phyloP scores from a whole-genome alignment of 2,329 filamentous ascomycete species.

The Xylaria sp. region DNA sequence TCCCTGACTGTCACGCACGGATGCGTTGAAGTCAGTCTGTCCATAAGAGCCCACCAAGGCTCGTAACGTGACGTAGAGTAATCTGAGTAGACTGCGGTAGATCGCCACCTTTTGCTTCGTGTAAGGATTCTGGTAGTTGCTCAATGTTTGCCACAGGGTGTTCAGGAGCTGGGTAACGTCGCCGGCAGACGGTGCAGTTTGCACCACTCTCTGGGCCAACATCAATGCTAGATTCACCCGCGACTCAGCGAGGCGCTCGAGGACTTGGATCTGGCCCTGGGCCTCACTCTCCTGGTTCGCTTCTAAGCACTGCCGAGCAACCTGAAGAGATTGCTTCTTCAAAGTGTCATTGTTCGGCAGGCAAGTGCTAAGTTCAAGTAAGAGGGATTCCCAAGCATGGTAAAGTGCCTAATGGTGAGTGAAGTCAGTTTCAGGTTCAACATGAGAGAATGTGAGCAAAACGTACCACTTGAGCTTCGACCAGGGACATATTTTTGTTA shows the following conservation, averaged over 20 bases:
- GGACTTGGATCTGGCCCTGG: conserved; percentile 73
- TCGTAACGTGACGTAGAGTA: conserved; percentile 76
- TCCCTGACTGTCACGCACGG: conserved; percentile 29
- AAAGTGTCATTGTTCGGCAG: conserved; percentile 50
- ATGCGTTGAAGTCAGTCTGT: conserved; percentile 18
- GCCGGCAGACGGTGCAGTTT: conserved; percentile 44
- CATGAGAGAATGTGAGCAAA: conserved; percentile 33
- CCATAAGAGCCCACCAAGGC: conserved; percentile 47
- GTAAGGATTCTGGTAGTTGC: conserved; percentile 50
- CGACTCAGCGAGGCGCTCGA: conserved; percentile 67
- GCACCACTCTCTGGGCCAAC: conserved; percentile 72
- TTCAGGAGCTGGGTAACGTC: conserved; percentile 49
- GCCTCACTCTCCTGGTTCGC: conserved; percentile 61
- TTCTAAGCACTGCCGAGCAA: conserved; percentile 70
- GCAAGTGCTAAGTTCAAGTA: conserved; percentile 72
- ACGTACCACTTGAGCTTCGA: conserved; percentile 83
- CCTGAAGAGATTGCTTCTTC: conserved; percentile 64
- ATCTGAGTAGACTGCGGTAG: conserved; percentile 76
- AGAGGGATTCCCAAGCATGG: conserved; percentile 81
- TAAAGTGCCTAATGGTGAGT: conserved; percentile 59
- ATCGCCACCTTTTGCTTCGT: conserved; percentile 54
- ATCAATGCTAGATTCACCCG: conserved; percentile 78
- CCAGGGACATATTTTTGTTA: conserved; percentile 84
- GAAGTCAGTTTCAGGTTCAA: conserved; percentile 23
- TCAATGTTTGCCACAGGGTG: conserved; percentile 48